Conservation (phyloP, 208 protist species). For the Acanthamoeba royreba region DNA sequence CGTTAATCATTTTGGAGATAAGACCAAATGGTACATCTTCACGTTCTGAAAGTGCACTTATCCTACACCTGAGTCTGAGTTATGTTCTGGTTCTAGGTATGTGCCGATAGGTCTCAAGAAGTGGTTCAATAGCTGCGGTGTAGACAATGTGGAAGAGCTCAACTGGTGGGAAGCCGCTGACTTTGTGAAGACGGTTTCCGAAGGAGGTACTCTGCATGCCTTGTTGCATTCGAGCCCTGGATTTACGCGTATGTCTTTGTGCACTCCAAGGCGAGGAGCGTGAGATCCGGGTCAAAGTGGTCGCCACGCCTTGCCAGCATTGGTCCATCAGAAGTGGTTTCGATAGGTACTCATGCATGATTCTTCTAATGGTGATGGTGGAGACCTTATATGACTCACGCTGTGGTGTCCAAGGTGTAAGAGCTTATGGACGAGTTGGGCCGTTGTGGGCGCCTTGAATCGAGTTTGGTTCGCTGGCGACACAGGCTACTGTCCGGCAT, state of each 20-base stretch:
- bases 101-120: background rate
- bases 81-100: too few species aligned
- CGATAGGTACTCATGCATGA: background rate
- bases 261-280: background rate
- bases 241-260: background rate
- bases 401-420: background rate
- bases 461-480: conserved; percentile 43
- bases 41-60: too few species aligned
- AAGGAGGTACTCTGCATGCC: background rate
- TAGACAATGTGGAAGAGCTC: conserved; percentile 3
- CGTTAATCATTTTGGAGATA: background rate
- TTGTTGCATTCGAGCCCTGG: background rate
- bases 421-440: conserved; percentile 34
- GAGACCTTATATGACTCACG: too few species aligned
- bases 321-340: background rate
- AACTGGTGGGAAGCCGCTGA: background rate
- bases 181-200: background rate
- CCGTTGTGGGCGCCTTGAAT: background rate
- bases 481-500: conserved; percentile 43
- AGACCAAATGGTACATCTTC: background rate
- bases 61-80: too few species aligned
- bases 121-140: background rate
- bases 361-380: too few species aligned
- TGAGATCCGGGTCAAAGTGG: background rate
- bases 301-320: conserved; percentile 6